Base-by-base conservation (phyloP, 495 filamentous ascomycete species). In the Talaromyces thailandensis region DNA sequence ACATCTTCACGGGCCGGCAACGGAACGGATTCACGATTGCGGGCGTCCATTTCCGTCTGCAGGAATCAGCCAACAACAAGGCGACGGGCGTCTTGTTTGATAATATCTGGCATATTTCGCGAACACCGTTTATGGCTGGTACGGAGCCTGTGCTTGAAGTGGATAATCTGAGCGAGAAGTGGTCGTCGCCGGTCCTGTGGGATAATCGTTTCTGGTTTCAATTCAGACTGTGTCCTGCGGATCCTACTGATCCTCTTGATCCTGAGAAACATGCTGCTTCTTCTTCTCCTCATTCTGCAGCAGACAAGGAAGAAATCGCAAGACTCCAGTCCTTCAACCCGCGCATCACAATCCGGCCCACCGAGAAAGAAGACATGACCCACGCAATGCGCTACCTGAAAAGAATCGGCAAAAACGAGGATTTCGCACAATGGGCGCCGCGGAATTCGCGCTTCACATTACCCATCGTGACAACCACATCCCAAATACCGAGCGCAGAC, bases 201-300 rank as follows among this genome's bases (percentile, higher is more conserved):
- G 93, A 98, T 69, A 82, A 87, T 9, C 82, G 93, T 8, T 96
- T 82, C 75, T 98, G 93, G 93, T 74, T 96, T 37, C 82, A 86
- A 4, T 45, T 91, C 11, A 64, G 68, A 60, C 9, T 69, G 14
- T 26, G 16, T 51, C 63, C 21, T 14, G 3, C 24, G 8, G 18
- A 21, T 23, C 48, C 48, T 52, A 25, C 48, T 23, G 48, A 52
- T 23, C 48, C 48, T 52, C 12, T 18, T 23, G 48, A 52, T 52
- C 12, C 43, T 48, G 43, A 48, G 6, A 48, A 23, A 6, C 6
- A 1, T 3, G 16, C 37, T 43, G 16, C 48, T 18, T 8, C 48
- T 2, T 2, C 58, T 29, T 21, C 25, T 50, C 1, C 6, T 52
- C n/a, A n/a, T n/a, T 29, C 40, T 18, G 4, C 28, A 9, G 16